Evolutionary conservation across 106 monocot species (phyloP).

Genomic region (Dioscorea dumetorum): DNA sequence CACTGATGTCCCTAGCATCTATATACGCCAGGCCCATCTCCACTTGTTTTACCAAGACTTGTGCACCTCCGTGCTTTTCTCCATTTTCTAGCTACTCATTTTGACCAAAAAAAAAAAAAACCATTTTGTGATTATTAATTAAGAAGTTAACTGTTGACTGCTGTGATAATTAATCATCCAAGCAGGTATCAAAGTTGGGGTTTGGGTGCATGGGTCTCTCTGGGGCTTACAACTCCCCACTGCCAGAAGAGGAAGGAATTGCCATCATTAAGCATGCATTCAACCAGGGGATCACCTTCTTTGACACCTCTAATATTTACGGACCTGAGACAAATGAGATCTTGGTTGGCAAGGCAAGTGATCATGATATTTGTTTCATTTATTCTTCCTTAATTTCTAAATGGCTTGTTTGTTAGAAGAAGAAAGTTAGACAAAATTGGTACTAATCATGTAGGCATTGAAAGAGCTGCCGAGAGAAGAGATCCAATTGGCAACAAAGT

Average conservation of each 20-base stretch:
- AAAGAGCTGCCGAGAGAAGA: constrained; percentile 39
- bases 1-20: too few species aligned
- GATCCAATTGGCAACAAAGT: constrained; percentile 47
- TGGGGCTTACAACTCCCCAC: constrained; percentile 42
- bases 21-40: too few species aligned
- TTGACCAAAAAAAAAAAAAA: too few species aligned
- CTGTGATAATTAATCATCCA: not conserved
- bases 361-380: too few species aligned
- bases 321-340: constrained; percentile 44
- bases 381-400: not conserved
- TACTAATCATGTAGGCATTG: constrained; percentile 26
- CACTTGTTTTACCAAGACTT: not conserved
- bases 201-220: constrained; percentile 70
- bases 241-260: constrained; percentile 40
- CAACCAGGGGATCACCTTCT: constrained; percentile 61
- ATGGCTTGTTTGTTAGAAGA: too few species aligned
- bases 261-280: constrained; percentile 61
- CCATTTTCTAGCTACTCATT: not conserved
- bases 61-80: not conserved
- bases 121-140: not conserved
- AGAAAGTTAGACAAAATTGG: not conserved
- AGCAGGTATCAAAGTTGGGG: constrained; percentile 58
- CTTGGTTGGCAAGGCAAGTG: constrained; percentile 29
- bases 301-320: constrained; percentile 64
- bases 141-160: too few species aligned